Evolutionary conservation across 2,329 filamentous ascomycete genomes (phyloP).

Genomic region (Aschersonia sp.): DNA sequence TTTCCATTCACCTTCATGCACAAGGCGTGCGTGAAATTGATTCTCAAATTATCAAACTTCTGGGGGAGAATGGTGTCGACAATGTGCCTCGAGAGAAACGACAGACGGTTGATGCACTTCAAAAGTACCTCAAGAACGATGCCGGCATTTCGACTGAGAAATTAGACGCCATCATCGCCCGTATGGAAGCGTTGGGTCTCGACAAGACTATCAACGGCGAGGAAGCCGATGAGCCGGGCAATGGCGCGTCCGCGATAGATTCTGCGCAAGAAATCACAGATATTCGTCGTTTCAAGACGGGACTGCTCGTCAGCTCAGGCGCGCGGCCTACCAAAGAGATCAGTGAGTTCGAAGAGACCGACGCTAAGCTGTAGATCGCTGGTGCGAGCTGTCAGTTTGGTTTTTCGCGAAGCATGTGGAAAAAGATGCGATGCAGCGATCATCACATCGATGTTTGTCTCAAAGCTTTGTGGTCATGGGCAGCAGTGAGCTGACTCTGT

Average conservation of each 20-base stretch:
- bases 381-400: too few relatives aligned
- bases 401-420: too few relatives aligned
- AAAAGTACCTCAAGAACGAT: slow-evolving; percentile 32
- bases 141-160: slow-evolving; percentile 34
- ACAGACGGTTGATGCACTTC: slow-evolving; percentile 34
- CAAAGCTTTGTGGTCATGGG: too few relatives aligned
- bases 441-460: too few relatives aligned
- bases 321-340: slow-evolving; percentile 61
- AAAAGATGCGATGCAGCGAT: too few relatives aligned
- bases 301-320: slow-evolving; percentile 57
- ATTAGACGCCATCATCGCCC: slow-evolving; percentile 30
- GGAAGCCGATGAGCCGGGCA: slow-evolving; percentile 17
- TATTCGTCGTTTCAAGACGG: slow-evolving; percentile 67
- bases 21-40: slow-evolving; percentile 40
- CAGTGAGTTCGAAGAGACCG: slow-evolving; percentile 73
- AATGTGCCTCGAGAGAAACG: slow-evolving; percentile 25
- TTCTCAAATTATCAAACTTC: slow-evolving; percentile 26
- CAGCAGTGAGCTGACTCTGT: too few relatives aligned
- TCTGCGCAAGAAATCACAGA: slow-evolving; percentile 53
- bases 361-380: slow-evolving; percentile 53
- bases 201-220: slow-evolving; percentile 17
- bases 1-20: slow-evolving; percentile 71
- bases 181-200: slow-evolving; percentile 27
- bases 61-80: slow-evolving; percentile 20
- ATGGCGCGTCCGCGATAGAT: slow-evolving; percentile 27